phyloP scores from a whole-genome alignment of 2,329 filamentous ascomycete species.

The Emmonsiellopsis sp. region DNA sequence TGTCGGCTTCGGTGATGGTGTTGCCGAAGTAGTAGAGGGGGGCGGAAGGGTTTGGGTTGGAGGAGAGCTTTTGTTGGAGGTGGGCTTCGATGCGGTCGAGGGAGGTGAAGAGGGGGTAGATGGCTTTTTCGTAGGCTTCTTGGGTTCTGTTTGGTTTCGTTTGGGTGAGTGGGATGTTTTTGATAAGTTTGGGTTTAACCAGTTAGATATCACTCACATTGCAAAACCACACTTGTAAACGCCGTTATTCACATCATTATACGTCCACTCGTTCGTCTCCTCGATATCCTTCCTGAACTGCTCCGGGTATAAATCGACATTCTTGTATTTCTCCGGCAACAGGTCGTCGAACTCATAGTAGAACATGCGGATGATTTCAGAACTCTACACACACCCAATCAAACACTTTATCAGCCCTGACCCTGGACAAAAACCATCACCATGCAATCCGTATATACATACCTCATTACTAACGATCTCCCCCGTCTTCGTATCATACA shows the following conservation, averaged over 20 bases:
- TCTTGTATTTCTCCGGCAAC: constrained; percentile 50
- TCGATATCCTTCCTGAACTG: constrained; percentile 62
- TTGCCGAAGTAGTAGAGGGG: constrained; percentile 67
- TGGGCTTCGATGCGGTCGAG: constrained; percentile 70
- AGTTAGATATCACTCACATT: constrained; percentile 32
- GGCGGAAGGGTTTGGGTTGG: constrained; percentile 24
- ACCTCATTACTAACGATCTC: constrained; percentile 85
- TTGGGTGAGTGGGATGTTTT: not conserved
- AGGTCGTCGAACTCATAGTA: constrained; percentile 70
- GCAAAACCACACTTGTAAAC: constrained; percentile 65
- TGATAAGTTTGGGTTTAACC: not conserved
- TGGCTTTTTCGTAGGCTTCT: constrained; percentile 69
- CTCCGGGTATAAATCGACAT: constrained; percentile 59
- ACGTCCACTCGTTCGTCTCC: constrained; percentile 69
- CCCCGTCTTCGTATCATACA: constrained; percentile 62
- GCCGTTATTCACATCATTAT: constrained; percentile 50
- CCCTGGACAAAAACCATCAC: not conserved
- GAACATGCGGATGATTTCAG: constrained; percentile 88
- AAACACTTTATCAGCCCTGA: not conserved
- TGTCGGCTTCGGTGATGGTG: constrained; percentile 69
- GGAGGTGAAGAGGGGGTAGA: constrained; percentile 61
- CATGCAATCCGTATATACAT: constrained; percentile 2
- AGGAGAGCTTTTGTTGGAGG: constrained; percentile 61
- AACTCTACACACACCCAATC: constrained; percentile 36
- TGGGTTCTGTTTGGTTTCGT: constrained; percentile 42